phyloP scores from a whole-genome alignment of 495 filamentous ascomycete species.

The Friedmanniomyces simplex region DNA sequence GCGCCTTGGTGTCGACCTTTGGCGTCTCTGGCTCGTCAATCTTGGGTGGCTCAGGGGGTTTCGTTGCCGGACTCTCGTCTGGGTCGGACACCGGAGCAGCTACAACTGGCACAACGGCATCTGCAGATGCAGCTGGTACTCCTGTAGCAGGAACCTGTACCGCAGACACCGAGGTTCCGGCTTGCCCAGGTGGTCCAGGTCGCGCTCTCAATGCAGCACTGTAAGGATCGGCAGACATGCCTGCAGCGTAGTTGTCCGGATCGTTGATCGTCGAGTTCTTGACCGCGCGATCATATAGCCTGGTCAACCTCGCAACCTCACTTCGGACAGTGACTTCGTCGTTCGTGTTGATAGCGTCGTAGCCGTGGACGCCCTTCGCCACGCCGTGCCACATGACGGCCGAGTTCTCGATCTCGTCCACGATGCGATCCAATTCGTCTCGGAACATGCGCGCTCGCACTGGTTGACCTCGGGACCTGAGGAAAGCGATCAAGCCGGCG shows the following conservation, averaged over 20 bases:
- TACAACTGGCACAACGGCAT: neutral
- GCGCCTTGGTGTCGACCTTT: neutral
- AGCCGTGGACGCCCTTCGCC: slow-evolving; percentile 16
- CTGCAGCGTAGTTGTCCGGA: slow-evolving; percentile 18
- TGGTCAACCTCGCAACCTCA: slow-evolving; percentile 23
- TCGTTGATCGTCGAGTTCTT: slow-evolving; percentile 22
- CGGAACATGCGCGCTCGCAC: slow-evolving; percentile 10
- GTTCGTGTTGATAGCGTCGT: slow-evolving; percentile 21
- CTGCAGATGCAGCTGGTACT: neutral
- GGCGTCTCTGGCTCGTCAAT: neutral
- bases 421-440: slow-evolving; percentile 14
- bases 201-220: slow-evolving; percentile 12
- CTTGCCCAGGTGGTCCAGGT: neutral
- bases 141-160: neutral
- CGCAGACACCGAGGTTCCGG: neutral
- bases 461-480: slow-evolving; percentile 17
- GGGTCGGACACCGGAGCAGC: neutral
- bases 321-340: slow-evolving; percentile 21
- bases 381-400: slow-evolving; percentile 18
- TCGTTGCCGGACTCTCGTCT: slow-evolving; percentile 10
- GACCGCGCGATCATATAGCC: slow-evolving; percentile 22
- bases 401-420: slow-evolving; percentile 18
- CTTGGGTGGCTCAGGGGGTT: slow-evolving; percentile 3
- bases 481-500: slow-evolving; percentile 12
- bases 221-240: slow-evolving; percentile 3